Percentiles rank a stretch among this genome's conserved stretches.
phyloP scores from a whole-genome alignment of 306 rosid genomes.

The Senna tora region DNA sequence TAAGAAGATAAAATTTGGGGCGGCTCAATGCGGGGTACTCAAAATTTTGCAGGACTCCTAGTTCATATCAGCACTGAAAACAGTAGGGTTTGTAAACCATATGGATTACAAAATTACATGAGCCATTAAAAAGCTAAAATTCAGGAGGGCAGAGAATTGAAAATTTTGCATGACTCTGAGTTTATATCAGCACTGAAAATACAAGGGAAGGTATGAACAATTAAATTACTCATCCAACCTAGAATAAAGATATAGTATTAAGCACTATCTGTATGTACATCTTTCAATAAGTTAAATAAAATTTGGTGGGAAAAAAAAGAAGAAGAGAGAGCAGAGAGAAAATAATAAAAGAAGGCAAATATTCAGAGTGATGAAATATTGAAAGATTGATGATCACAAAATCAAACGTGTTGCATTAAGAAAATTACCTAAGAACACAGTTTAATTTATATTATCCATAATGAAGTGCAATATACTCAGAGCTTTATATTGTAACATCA shows the following conservation, averaged over 20 bases:
- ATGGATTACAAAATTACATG: not conserved
- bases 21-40: too few species aligned
- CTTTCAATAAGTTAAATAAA: not conserved
- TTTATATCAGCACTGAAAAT: conserved; percentile 18
- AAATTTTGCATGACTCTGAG: not conserved
- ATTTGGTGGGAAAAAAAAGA: conserved; percentile 8
- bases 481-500: conserved; percentile 13
- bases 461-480: conserved; percentile 17
- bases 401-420: conserved; percentile 5
- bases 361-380: conserved; percentile 5
- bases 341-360: not conserved
- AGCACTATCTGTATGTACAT: not conserved
- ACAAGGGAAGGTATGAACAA: not conserved
- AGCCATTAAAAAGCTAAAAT: not conserved
- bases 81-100: not conserved
- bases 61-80: not conserved
- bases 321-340: not conserved
- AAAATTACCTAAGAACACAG: conserved; percentile 15
- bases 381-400: conserved; percentile 17
- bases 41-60: too few species aligned
- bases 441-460: not conserved
- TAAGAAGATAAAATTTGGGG: too few species aligned
- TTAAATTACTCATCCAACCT: not conserved
- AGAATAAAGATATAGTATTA: not conserved
- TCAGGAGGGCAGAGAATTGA: too few species aligned